phyloP scores from a whole-genome alignment of 2,329 filamentous ascomycete genomes.

The Trichoderma cornu-damae region DNA sequence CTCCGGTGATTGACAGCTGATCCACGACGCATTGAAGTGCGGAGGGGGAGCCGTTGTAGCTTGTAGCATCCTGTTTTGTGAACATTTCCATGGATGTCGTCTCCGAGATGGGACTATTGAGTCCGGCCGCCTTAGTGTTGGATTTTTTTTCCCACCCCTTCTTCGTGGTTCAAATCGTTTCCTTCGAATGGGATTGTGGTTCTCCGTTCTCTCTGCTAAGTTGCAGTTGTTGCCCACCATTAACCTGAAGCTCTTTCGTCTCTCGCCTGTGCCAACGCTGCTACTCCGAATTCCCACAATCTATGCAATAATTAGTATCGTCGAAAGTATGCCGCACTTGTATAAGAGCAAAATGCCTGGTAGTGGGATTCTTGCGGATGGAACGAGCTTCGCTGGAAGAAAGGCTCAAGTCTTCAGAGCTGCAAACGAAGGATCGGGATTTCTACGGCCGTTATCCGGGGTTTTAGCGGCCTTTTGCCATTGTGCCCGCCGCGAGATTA shows the following conservation, averaged over 20 bases:
- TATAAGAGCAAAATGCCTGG: not conserved
- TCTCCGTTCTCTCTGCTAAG: not conserved
- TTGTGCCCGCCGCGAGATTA: not conserved
- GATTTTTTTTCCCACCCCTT: no score
- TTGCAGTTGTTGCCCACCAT: not conserved
- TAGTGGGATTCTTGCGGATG: not conserved
- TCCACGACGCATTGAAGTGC: no score
- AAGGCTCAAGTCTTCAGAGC: no score
- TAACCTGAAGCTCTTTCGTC: not conserved
- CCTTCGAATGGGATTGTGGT: not conserved
- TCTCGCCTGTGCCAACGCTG: not conserved
- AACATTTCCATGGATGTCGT: not conserved
- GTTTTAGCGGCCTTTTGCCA: not conserved
- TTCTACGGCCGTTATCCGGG: not conserved
- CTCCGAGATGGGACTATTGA: not conserved
- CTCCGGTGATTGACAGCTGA: not conserved
- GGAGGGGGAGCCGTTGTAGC: not conserved
- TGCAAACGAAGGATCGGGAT: not conserved
- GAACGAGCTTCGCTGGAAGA: not conserved
- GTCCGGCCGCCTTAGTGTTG: not conserved
- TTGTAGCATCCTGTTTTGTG: not conserved
- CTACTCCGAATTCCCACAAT: not conserved
- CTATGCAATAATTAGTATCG: not conserved
- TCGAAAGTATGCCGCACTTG: not conserved
- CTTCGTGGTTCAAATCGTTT: not conserved